Base-by-base conservation (phyloP, 495 filamentous ascomycete genomes). In the Penicillium longicatenatum region DNA sequence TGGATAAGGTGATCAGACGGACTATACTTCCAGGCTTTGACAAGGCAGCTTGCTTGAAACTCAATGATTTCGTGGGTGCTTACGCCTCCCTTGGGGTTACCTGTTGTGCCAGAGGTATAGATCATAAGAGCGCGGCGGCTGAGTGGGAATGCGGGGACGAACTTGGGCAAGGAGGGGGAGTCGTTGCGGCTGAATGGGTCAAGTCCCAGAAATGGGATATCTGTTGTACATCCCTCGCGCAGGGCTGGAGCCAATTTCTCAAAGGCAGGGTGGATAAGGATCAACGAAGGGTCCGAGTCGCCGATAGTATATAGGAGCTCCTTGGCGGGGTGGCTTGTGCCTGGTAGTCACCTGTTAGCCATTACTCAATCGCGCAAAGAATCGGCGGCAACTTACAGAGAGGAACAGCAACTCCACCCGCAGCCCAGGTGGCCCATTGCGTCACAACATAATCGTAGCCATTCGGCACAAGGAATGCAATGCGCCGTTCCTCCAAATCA, bases 391-490 rank as follows among this genome's bases (percentile, higher is more conserved):
- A 59, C 68, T 52, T 71, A 79, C 74, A 76, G 1, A 72, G 66
- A 35, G 71, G 71, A 45, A 76, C 72, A 41, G 66, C 70, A 21
- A 79, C 69, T 29, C 70, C 76, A 41, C 80, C 76, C n/a, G 75
- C 71, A 24, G 75, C 67, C 64, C 65, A 77, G 24, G 69, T 52
- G 20, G 68, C 68, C 73, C 70, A 73, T 72, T 80, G 80, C 74
- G 77, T 86, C 84, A 90, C 92, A 69, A 96, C 90, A 82, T 94
- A 96, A 70, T 96, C 90, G 72, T 95, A 97, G 59, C 90, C 87
- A 73, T 95, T 96, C 71, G 94, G 90, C 52, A 89, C 82, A 56
- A 97, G 72, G 69, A 94, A 91, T 1, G 90, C 89, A 63, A 96
- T 80, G 59, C 92, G 79, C 67, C 90, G 83, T 54, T 91, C 91